Evolutionary conservation across 345 rosid species (phyloP).

Genomic region (Syzygium jambos): DNA sequence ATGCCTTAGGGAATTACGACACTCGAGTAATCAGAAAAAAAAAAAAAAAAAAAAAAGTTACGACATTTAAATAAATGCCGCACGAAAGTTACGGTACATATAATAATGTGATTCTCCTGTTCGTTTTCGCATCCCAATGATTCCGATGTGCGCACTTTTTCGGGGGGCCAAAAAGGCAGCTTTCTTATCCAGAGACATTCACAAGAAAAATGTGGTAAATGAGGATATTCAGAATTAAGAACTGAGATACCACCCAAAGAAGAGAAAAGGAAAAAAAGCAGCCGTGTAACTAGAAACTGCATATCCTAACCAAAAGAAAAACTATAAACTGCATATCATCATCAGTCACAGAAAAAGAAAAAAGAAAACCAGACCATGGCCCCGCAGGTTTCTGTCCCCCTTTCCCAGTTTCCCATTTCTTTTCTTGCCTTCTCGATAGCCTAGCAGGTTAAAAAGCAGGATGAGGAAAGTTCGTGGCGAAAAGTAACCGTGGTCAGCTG

Average conservation of each 20-base stretch:
- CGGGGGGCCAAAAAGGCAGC: fast-evolving
- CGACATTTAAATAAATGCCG: fast-evolving
- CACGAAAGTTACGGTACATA: fast-evolving
- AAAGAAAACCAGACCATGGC: neutral
- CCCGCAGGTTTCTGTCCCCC: neutral
- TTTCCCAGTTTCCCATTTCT: neutral
- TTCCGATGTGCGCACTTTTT: neutral
- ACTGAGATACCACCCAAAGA: neutral
- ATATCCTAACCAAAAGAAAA: neutral
- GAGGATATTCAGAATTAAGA: neutral
- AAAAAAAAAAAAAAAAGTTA: neutral
- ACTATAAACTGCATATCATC: neutral
- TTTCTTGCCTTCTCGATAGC: neutral
- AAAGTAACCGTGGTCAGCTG: neutral
- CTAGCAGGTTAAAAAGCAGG: neutral
- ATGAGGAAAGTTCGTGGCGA: neutral
- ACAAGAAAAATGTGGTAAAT: neutral
- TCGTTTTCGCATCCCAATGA: neutral
- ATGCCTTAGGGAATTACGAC: neutral
- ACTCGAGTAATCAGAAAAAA: neutral
- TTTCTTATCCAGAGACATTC: neutral
- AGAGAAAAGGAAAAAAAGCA: neutral
- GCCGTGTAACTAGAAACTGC: neutral
- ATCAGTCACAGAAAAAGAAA: neutral
- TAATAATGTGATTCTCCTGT: fast-evolving